These are phyloP conservation scores for Microdochium bolleyi DNA, from an alignment of 2,329 filamentous ascomycete genomes.

Conservation along the genomic window DNA sequence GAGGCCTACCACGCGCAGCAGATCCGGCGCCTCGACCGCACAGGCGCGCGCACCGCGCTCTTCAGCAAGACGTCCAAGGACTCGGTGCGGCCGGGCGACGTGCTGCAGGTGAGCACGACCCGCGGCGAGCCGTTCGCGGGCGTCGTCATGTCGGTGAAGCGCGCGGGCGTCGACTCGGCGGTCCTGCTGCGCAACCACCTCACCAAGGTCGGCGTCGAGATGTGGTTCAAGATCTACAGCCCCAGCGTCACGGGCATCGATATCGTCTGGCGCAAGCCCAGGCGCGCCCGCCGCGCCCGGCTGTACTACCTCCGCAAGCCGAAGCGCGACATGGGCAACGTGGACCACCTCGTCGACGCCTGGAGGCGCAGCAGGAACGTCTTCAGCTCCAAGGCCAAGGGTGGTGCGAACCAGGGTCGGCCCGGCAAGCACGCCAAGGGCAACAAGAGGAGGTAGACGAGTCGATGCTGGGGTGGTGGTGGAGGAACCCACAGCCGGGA, in stretches of 20 bases:
- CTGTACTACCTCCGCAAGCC: constrained; percentile 88
- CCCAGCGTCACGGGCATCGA: constrained; percentile 87
- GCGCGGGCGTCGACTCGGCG: constrained; percentile 81
- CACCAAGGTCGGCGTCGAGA: constrained; percentile 82
- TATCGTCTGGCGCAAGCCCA: constrained; percentile 78
- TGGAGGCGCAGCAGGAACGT: constrained; percentile 38
- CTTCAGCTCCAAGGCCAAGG: constrained; percentile 20
- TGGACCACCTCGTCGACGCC: constrained; percentile 68
- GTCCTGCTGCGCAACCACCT: constrained; percentile 81
- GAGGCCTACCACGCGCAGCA: constrained; percentile 59
- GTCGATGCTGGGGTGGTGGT: neutral
- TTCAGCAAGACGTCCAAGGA: constrained; percentile 75
- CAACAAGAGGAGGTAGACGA: neutral
- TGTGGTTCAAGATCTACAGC: constrained; percentile 95
- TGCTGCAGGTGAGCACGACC: constrained; percentile 80
- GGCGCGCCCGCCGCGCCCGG: constrained; percentile 78
- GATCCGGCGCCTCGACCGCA: constrained; percentile 72
- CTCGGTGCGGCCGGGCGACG: constrained; percentile 76
- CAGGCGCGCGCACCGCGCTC: constrained; percentile 70
- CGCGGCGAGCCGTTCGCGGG: constrained; percentile 81
- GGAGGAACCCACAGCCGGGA: neutral
- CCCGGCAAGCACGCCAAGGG: neutral
- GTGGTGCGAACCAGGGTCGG: constrained; percentile 5
- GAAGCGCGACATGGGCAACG: constrained; percentile 79
- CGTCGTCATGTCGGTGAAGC: constrained; percentile 78